These are phyloP conservation scores for Arbutus unedo DNA, from an alignment of 148 eudicot species.

Conservation along the genomic window DNA sequence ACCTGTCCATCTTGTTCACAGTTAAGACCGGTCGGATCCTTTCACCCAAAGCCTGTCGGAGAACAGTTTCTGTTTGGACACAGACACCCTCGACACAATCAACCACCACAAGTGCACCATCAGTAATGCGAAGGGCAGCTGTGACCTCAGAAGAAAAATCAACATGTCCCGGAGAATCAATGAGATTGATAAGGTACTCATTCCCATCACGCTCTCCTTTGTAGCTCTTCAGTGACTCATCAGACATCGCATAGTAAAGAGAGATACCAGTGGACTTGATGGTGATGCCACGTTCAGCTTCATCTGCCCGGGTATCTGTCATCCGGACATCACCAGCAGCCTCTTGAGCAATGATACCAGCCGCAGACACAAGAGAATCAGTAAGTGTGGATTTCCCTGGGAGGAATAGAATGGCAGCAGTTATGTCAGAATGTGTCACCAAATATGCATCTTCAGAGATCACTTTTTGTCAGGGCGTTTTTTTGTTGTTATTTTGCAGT, in stretches of 20 bases:
- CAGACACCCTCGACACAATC: conserved; percentile 85
- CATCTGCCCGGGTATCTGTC: conserved; percentile 83
- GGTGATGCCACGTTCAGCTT: conserved; percentile 81
- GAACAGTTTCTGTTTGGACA: conserved; percentile 88
- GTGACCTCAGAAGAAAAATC: conserved; percentile 80
- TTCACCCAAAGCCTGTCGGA: conserved; percentile 80
- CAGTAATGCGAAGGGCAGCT: conserved; percentile 82
- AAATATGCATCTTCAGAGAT: background rate
- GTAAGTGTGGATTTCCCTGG: conserved; percentile 73
- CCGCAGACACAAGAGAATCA: conserved; percentile 80
- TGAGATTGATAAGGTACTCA: conserved; percentile 70
- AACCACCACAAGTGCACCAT: conserved; percentile 80
- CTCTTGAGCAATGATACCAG: conserved; percentile 79
- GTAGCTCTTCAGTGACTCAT: conserved; percentile 39
- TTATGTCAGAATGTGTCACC: background rate
- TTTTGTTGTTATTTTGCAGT: too few relatives aligned
- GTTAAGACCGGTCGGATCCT: conserved; percentile 81
- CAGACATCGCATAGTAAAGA: conserved; percentile 66
- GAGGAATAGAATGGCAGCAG: conserved; percentile 2
- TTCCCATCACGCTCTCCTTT: conserved; percentile 52
- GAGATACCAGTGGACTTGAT: conserved; percentile 80
- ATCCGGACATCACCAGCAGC: conserved; percentile 86
- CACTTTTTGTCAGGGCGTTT: background rate
- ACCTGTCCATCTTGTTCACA: conserved; percentile 89
- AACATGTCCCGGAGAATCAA: conserved; percentile 78